phyloP scores from a whole-genome alignment of 2,329 filamentous ascomycete species.

The Epichloe typhina region DNA sequence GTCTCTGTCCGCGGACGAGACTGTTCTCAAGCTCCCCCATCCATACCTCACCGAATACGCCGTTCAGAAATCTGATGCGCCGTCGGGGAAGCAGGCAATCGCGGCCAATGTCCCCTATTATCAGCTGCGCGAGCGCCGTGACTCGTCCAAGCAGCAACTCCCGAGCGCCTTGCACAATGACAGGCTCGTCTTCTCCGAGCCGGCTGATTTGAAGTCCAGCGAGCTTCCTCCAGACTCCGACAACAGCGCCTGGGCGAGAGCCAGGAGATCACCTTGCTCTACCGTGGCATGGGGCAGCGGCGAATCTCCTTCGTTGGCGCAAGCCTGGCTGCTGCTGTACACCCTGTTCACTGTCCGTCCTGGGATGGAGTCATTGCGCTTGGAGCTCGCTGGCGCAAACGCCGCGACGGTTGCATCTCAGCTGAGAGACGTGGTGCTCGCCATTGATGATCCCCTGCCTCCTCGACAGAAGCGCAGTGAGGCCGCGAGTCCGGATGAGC shows the following conservation, averaged over 20 bases:
- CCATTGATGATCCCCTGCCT: conserved; percentile 32
- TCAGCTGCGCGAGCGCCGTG: conserved; percentile 21
- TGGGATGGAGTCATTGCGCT: conserved; percentile 33
- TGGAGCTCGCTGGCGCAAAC: conserved; percentile 28
- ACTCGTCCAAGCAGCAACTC: conserved; percentile 14
- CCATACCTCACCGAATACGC: conserved; percentile 35
- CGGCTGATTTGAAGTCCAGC: conserved; percentile 33
- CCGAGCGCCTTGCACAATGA: conserved; percentile 20
- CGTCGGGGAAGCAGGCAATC: conserved; percentile 5
- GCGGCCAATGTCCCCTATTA: conserved; percentile 16
- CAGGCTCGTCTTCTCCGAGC: conserved; percentile 31
- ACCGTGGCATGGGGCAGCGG: conserved; percentile 29
- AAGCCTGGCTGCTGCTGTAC: conserved; percentile 41
- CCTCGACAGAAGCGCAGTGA: conserved; percentile 17
- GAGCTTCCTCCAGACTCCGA: conserved; percentile 36
- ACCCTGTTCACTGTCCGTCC: conserved; percentile 38
- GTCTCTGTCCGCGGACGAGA: conserved; percentile 21
- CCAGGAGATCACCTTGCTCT: conserved; percentile 37
- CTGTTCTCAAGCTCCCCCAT: conserved; percentile 32
- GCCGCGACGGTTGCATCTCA: conserved; percentile 24
- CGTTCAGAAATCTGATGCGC: conserved; percentile 19
- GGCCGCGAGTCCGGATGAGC: conserved; percentile 14
- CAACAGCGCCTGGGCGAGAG: conserved; percentile 43
- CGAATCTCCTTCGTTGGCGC: conserved; percentile 30
- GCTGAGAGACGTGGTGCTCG: conserved; percentile 33